Conservation (phyloP, 192 early-diverging fungal species). For the Coemansia sp. region DNA sequence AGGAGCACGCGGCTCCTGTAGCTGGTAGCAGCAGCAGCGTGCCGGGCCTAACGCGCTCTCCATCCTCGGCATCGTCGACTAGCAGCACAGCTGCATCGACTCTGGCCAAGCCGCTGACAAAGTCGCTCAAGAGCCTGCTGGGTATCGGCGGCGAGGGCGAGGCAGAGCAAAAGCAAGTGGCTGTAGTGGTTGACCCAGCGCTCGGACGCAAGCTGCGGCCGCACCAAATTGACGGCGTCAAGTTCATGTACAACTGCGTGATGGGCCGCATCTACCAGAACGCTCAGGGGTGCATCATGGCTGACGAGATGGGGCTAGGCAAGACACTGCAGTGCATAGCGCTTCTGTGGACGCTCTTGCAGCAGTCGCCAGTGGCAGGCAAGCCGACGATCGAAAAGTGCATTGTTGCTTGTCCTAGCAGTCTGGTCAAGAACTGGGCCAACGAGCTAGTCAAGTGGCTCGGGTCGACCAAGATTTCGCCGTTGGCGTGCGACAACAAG, state of each 20-base stretch:
- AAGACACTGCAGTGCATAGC: slow-evolving; percentile 93
- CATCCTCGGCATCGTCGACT: slow-evolving; percentile 10
- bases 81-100: not conserved
- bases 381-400: slow-evolving; percentile 96
- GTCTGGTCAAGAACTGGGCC: slow-evolving; percentile 97
- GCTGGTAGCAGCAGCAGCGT: slow-evolving; percentile 32
- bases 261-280: slow-evolving; percentile 76
- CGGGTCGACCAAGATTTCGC: slow-evolving; percentile 77
- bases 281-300: slow-evolving; percentile 97
- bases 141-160: slow-evolving; percentile 35
- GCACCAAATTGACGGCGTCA: slow-evolving; percentile 96
- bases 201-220: slow-evolving; percentile 86
- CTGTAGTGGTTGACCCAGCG: slow-evolving; percentile 87
- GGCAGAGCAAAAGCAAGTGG: slow-evolving; percentile 42
- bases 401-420: slow-evolving; percentile 96
- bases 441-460: slow-evolving; percentile 99
- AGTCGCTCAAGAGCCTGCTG: slow-evolving; percentile 58
- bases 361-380: slow-evolving; percentile 84
- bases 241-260: slow-evolving; percentile 94
- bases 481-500: slow-evolving; percentile 89
- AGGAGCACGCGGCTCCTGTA: slow-evolving; percentile 48
- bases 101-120: slow-evolving; percentile 22
- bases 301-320: slow-evolving; percentile 96
- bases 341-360: slow-evolving; percentile 95
- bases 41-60: slow-evolving; percentile 24